A percentile compares a stretch with the other conserved stretches of the same genome.
Evolutionary conservation across 2,329 filamentous ascomycete genomes (phyloP).

Genomic region (Nigrograna mackinnonii): DNA sequence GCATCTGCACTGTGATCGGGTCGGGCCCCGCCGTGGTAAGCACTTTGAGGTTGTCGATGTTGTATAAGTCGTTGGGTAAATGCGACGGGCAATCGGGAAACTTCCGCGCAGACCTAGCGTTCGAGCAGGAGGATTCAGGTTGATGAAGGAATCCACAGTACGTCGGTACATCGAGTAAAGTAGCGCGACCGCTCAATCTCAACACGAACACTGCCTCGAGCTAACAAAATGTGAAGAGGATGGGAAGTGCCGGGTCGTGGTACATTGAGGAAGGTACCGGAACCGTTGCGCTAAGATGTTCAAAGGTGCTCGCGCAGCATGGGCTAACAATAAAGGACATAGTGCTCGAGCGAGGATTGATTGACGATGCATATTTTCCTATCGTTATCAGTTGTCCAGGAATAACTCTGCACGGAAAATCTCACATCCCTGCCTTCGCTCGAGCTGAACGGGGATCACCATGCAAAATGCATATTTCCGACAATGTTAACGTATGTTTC

Average conservation of each 20-base stretch:
- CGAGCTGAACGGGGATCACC: conserved; percentile 18
- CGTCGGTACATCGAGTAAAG: conserved; percentile 4
- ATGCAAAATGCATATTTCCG: conserved; percentile 13
- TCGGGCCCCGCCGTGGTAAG: conserved; percentile 12
- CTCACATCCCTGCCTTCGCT: conserved; percentile 11
- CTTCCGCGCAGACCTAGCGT: conserved; percentile 13
- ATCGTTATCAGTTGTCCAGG: conserved; percentile 16
- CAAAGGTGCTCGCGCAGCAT: too few relatives aligned
- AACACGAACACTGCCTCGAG: background rate
- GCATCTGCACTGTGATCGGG: conserved; percentile 9
- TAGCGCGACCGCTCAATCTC: background rate
- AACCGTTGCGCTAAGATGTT: too few relatives aligned
- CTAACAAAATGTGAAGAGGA: background rate
- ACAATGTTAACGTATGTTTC: conserved; percentile 15
- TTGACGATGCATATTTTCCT: conserved; percentile 14
- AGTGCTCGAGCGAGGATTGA: background rate
- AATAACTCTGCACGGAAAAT: conserved; percentile 7
- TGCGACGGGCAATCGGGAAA: conserved; percentile 8
- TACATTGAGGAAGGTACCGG: background rate
- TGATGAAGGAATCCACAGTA: background rate
- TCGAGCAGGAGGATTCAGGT: conserved; percentile 2
- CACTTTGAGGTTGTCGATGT: conserved; percentile 5
- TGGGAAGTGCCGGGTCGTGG: background rate
- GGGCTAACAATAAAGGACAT: background rate
- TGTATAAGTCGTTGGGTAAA: conserved; percentile 11